These are phyloP conservation scores for Candida ortonii DNA, from an alignment of 805 yeast genomes.

Conservation along the genomic window DNA sequence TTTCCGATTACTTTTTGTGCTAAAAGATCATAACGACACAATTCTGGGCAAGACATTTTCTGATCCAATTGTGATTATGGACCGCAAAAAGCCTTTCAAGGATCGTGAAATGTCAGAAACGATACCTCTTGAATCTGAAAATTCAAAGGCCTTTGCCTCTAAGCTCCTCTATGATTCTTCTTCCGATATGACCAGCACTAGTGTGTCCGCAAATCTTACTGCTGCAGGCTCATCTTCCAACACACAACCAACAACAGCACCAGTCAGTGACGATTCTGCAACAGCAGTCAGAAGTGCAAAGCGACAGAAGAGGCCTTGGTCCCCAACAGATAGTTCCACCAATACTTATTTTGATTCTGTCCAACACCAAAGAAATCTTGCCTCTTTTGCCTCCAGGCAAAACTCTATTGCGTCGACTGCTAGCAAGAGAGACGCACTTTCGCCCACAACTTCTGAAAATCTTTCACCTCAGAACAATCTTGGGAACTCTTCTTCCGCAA, in stretches of 20 bases:
- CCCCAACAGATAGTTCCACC: conserved; percentile 26
- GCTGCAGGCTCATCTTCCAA: conserved; percentile 7
- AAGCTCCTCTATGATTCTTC: conserved; percentile 35
- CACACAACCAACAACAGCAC: conserved; percentile 6
- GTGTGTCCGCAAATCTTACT: conserved; percentile 11
- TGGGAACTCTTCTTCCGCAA: conserved; percentile 31
- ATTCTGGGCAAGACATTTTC: conserved; percentile 73
- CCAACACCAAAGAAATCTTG: conserved; percentile 24
- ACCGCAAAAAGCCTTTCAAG: conserved; percentile 70
- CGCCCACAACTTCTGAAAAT: conserved; percentile 33
- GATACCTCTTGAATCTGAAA: too few relatives aligned
- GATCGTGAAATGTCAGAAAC: too few relatives aligned
- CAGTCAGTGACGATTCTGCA: conserved; percentile 11
- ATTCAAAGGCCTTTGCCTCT: too few relatives aligned
- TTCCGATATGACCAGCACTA: conserved; percentile 27
- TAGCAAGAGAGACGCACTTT: conserved; percentile 27
- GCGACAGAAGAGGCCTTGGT: conserved; percentile 34
- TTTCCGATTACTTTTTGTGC: conserved; percentile 65
- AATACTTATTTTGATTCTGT: conserved; percentile 26
- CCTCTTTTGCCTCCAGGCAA: conserved; percentile 15
- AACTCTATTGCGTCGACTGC: conserved; percentile 19
- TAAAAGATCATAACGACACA: conserved; percentile 58
- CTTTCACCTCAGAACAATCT: conserved; percentile 31
- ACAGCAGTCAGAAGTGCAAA: conserved; percentile 20
- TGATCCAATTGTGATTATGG: conserved; percentile 85